Percentiles rank a stretch among this genome's conserved stretches.
phyloP scores from a whole-genome alignment of 2,329 filamentous ascomycete species.

The Calonectria henricotiae region DNA sequence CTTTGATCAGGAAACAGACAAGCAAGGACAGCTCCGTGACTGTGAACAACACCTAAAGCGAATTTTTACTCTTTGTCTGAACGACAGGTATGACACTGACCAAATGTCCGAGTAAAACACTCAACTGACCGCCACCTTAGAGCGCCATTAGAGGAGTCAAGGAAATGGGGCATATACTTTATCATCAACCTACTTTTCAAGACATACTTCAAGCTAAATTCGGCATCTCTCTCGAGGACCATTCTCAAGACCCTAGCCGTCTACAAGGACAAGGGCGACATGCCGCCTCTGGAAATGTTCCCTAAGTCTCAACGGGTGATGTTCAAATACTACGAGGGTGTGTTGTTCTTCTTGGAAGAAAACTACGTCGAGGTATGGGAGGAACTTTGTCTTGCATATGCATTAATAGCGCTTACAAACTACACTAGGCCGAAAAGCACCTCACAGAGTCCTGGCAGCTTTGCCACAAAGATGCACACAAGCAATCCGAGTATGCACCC shows the following conservation, averaged over 20 bases:
- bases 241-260: conserved; percentile 88
- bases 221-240: conserved; percentile 90
- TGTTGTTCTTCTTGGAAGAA: conserved; percentile 95
- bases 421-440: conserved; percentile 80
- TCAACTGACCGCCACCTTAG: conserved; percentile 61
- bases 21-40: conserved; percentile 90
- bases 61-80: conserved; percentile 92
- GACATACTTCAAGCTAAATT: conserved; percentile 97
- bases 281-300: conserved; percentile 85
- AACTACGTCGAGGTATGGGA: conserved; percentile 82
- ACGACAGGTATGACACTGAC: conserved; percentile 78
- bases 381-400: conserved; percentile 18
- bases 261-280: conserved; percentile 79
- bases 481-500: conserved; percentile 82
- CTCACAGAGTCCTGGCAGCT: conserved; percentile 86
- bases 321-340: conserved; percentile 96
- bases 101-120: neutral
- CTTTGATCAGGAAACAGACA: conserved; percentile 81
- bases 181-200: conserved; percentile 97
- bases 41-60: conserved; percentile 92
- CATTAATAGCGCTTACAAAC: conserved; percentile 27
- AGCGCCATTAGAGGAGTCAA: conserved; percentile 87
- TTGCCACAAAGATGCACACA: conserved; percentile 80
- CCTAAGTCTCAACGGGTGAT: conserved; percentile 94
- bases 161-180: conserved; percentile 98